These are phyloP conservation scores for Malania oleifera DNA, from an alignment of 164 flowering plant species.

Conservation along the genomic window DNA sequence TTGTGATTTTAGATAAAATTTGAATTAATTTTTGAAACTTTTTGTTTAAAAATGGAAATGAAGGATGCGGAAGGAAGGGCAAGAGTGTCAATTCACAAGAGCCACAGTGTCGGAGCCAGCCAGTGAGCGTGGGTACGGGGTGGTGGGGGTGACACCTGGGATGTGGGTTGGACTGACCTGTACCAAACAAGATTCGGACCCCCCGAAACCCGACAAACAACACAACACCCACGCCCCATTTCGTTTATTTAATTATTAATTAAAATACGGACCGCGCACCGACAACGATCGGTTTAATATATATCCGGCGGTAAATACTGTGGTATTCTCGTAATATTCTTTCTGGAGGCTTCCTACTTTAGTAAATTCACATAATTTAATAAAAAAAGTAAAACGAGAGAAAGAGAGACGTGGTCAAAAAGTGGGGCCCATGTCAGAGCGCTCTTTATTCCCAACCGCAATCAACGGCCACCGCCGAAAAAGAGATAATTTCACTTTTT, in stretches of 20 bases:
- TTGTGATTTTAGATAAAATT: too few species aligned
- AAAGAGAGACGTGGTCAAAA: conserved; percentile 23
- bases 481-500: conserved; percentile 9
- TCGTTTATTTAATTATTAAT: conserved; percentile 12
- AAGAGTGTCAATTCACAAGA: too few species aligned
- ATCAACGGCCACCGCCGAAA: conserved; percentile 59
- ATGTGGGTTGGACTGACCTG: conserved; percentile 8
- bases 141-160: too few species aligned
- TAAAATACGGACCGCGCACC: conserved; percentile 17
- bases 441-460: conserved; percentile 58
- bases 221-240: conserved; percentile 10
- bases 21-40: too few species aligned
- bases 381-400: conserved; percentile 5
- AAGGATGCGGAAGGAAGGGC: too few species aligned
- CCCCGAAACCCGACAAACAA: conserved; percentile 40
- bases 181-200: conserved; percentile 16
- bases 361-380: conserved; percentile 3
- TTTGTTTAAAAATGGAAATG: too few species aligned
- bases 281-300: conserved; percentile 25
- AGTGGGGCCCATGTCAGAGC: conserved; percentile 18
- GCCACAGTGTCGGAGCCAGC: too few species aligned
- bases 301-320: not conserved
- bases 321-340: not conserved
- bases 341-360: too few species aligned
- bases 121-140: too few species aligned